Evolutionary conservation across 108 stramenopile genomes (phyloP).

Genomic region (Nannochloropsis granulata): DNA sequence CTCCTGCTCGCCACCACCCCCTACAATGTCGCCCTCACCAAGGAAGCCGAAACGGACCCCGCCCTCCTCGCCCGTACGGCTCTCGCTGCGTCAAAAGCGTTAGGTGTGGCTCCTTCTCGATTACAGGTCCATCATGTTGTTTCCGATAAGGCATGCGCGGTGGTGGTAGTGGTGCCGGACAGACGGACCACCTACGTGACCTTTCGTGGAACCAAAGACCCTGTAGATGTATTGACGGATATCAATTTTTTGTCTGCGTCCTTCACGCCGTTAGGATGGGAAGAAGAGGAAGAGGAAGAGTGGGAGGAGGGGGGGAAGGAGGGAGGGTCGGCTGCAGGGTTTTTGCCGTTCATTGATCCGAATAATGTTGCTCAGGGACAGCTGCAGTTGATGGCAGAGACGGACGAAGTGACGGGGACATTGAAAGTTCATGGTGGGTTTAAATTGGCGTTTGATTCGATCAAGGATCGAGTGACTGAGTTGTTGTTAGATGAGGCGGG

Average conservation of each 20-base stretch:
- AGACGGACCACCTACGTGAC: neutral
- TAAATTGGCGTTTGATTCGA: neutral
- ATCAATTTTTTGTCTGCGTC: neutral
- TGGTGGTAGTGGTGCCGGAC: neutral
- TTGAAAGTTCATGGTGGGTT: neutral
- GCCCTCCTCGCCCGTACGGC: neutral
- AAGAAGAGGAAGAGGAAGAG: neutral
- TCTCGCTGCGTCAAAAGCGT: neutral
- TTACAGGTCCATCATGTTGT: neutral
- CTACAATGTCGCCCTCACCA: neutral
- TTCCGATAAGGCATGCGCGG: neutral
- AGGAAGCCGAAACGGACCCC: neutral
- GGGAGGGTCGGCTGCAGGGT: neutral
- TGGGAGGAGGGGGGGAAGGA: neutral
- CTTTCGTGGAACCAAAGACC: neutral
- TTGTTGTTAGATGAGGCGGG: neutral
- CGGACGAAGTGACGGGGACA: neutral
- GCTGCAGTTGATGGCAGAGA: neutral
- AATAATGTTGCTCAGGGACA: neutral
- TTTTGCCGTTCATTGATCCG: neutral
- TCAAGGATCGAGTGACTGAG: neutral
- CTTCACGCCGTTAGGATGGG: neutral
- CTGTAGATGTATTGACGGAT: neutral
- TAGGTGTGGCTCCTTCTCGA: neutral
- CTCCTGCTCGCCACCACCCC: neutral